These are phyloP conservation scores for Gamsiella multidivaricata DNA, from an alignment of 192 early-diverging fungal species.

Conservation along the genomic window DNA sequence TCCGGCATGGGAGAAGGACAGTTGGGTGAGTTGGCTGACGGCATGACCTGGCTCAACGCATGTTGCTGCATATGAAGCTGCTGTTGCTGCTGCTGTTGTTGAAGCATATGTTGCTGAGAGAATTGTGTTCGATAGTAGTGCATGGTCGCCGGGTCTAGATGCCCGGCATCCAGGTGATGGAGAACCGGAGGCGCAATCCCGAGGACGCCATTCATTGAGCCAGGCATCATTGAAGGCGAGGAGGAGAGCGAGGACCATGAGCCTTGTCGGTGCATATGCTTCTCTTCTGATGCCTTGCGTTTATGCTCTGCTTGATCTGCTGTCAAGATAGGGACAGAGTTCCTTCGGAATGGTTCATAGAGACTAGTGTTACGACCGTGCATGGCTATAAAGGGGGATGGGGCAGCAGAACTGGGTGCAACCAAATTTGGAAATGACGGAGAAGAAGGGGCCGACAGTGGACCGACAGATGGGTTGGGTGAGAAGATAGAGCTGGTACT, in stretches of 20 bases:
- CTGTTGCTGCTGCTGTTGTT: constrained; percentile 42
- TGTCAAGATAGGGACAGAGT: constrained; percentile 47
- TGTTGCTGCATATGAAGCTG: constrained; percentile 34
- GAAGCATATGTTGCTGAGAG: constrained; percentile 37
- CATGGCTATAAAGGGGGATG: constrained; percentile 46
- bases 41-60: constrained; percentile 36
- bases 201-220: constrained; percentile 13
- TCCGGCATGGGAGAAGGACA: constrained; percentile 50
- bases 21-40: constrained; percentile 24
- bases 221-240: constrained; percentile 13
- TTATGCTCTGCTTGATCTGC: constrained; percentile 52
- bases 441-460: constrained; percentile 40
- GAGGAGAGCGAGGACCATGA: constrained; percentile 47
- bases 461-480: constrained; percentile 24
- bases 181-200: constrained; percentile 32
- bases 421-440: constrained; percentile 28
- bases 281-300: constrained; percentile 47
- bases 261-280: constrained; percentile 48
- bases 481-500: constrained; percentile 13
- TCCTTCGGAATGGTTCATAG: constrained; percentile 46
- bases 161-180: constrained; percentile 42
- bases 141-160: constrained; percentile 49
- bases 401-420: constrained; percentile 8
- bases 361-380: constrained; percentile 39
- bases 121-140: constrained; percentile 52